Evolutionary conservation across 345 rosid genomes (phyloP).

Genomic region (Eutrema heterophyllum): DNA sequence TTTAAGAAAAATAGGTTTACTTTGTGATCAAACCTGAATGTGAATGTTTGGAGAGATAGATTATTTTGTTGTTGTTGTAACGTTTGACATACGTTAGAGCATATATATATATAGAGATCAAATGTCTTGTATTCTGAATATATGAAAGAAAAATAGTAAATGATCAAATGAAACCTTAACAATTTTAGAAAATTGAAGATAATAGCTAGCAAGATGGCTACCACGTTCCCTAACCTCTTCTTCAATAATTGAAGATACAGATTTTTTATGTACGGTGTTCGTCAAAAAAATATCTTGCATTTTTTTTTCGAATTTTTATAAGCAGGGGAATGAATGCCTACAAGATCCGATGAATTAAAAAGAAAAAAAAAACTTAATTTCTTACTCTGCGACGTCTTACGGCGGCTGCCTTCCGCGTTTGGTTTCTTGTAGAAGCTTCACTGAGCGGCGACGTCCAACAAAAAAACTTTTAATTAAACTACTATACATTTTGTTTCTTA

Average conservation of each 20-base stretch:
- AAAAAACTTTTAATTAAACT: background rate
- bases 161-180: background rate
- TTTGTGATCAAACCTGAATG: background rate
- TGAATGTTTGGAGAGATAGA: background rate
- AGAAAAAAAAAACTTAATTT: background rate
- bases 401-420: slow-evolving; percentile 72
- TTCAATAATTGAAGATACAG: slow-evolving; percentile 3
- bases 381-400: slow-evolving; percentile 14
- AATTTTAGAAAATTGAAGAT: background rate
- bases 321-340: background rate
- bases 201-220: background rate
- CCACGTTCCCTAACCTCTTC: slow-evolving; percentile 10
- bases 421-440: slow-evolving; percentile 44
- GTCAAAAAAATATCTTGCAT: background rate
- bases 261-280: background rate
- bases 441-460: slow-evolving; percentile 42
- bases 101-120: background rate
- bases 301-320: background rate
- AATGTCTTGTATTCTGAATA: background rate
- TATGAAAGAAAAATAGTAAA: background rate
- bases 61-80: background rate
- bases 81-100: background rate
- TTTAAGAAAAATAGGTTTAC: background rate
- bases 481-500: background rate
- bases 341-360: background rate